Base-by-base conservation (phyloP, 164 flowering plant genomes). In the Cinnamomum chago region DNA sequence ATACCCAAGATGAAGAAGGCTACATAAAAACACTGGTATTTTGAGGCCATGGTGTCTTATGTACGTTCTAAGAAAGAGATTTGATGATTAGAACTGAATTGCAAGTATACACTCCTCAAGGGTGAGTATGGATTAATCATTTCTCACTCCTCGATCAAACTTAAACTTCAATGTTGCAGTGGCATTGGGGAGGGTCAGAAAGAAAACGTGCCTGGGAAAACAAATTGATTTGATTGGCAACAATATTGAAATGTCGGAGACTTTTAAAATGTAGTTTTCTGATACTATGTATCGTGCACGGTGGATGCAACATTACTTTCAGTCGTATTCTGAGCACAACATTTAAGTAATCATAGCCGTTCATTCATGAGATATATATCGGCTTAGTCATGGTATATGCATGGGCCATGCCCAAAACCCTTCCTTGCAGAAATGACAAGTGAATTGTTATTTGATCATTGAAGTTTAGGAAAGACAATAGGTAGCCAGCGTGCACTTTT, bases 1-100 rank as follows among this genome's bases (percentile, higher is more conserved):
- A 65, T 12, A 2, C 72, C 77, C 58, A 75, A 12, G 20, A 79
- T n/a, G 23, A 80, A 17, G 24, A 81, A 9, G 15, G 70, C 70
- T 0, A 51, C 50, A 13, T 14, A 25, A 12, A 22, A 25, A 67
- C n/a, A 67, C 17, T 67, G 50, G 50, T 3, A 28, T 24, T 24
- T 33, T 28, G 70, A 67, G 33, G 50, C 70, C 70, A 67, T 67
- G 5, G 70, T 0, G 33, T 20, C 33, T 14, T 27, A 15, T 10
- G 1, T n/a, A 24, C 1, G 15, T 13, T 9, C n/a, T 60, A 18
- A 30, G 35, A 3, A 30, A 6, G 12, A 23, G 67, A 27, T 25
- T 24, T 22, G 28, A 64, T 25, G 30, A 11, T 22, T 1, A 22
- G 67, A 64, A 1, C 18, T 12, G 18, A 15, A 58, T 58, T 58